Conservation (phyloP, 139 green algal species). For the Tetraselmis striata region DNA sequence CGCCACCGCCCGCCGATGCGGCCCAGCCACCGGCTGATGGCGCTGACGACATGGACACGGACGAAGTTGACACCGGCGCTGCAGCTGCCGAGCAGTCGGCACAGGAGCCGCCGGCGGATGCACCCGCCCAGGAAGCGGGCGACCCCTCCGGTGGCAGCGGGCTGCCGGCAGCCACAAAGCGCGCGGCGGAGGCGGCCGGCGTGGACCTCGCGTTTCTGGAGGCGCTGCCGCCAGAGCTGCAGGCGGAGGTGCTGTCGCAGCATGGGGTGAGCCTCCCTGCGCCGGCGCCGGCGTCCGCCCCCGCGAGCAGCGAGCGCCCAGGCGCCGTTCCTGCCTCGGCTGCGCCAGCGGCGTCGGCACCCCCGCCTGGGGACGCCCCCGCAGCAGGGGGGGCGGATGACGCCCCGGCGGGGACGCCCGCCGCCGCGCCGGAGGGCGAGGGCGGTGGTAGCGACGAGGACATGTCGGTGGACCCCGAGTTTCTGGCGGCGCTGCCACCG, state of each 20-base stretch:
- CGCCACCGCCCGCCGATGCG: too few relatives aligned
- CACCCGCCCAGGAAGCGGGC: not conserved
- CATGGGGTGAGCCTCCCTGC: conserved; percentile 28
- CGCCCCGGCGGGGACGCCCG: not conserved
- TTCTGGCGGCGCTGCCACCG: conserved; percentile 85
- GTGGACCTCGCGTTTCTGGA: conserved; percentile 74
- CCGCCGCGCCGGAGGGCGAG: not conserved
- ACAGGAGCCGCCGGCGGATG: not conserved
- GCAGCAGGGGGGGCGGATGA: conserved; percentile 10
- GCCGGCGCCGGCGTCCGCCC: not conserved
- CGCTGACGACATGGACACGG: not conserved
- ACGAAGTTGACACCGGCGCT: not conserved
- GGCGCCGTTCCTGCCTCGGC: not conserved
- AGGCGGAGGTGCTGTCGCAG: conserved; percentile 51
- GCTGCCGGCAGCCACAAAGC: conserved; percentile 1
- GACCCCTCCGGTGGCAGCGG: conserved; percentile 13
- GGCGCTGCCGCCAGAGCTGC: conserved; percentile 63
- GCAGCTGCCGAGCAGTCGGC: not conserved
- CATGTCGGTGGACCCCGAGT: conserved; percentile 82
- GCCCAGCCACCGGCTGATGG: too few relatives aligned
- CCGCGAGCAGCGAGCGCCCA: conserved; percentile 2
- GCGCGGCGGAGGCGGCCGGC: conserved; percentile 28
- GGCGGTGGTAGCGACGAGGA: not conserved
- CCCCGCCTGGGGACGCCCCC: conserved; percentile 2
- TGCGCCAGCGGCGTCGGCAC: not conserved